A percentile compares a stretch with the other conserved stretches of the same genome.
These are phyloP conservation scores for Verticillium nubilum DNA, from an alignment of 2,329 filamentous ascomycete species.

Conservation along the genomic window DNA sequence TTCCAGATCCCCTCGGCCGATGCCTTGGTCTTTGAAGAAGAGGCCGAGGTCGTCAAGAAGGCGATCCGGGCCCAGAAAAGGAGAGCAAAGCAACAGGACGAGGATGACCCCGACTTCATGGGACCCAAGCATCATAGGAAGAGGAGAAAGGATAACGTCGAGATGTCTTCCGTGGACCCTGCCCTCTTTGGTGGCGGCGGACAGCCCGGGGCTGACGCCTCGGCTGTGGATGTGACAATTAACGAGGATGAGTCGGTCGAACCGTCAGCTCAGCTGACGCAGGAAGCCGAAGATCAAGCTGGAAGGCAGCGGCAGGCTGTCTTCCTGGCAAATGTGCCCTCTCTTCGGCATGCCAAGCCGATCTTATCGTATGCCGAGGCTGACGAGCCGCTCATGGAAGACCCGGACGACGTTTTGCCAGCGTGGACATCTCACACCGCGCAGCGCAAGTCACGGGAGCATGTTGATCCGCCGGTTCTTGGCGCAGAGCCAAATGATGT, in stretches of 20 bases:
- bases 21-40: conserved; percentile 33
- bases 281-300: conserved; percentile 1
- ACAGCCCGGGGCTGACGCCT: background rate
- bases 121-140: conserved; percentile 36
- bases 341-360: conserved; percentile 47
- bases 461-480: background rate
- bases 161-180: conserved; percentile 42
- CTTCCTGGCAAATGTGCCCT: conserved; percentile 33
- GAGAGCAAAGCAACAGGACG: conserved; percentile 45
- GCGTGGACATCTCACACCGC: conserved; percentile 8
- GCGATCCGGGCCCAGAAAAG: conserved; percentile 47
- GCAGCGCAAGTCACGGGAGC: background rate
- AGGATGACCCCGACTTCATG: conserved; percentile 50
- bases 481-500: background rate
- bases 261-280: conserved; percentile 7
- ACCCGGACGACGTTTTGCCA: conserved; percentile 33
- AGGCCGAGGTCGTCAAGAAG: conserved; percentile 51
- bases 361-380: conserved; percentile 44
- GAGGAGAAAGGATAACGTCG: conserved; percentile 18
- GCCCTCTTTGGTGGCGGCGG: conserved; percentile 35
- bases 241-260: conserved; percentile 11
- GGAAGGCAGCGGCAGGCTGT: background rate
- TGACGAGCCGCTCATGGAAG: conserved; percentile 33
- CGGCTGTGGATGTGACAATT: conserved; percentile 11
- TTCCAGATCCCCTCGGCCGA: conserved; percentile 48